phyloP scores from a whole-genome alignment of 129 eudicot species.

The Arctium minus region DNA sequence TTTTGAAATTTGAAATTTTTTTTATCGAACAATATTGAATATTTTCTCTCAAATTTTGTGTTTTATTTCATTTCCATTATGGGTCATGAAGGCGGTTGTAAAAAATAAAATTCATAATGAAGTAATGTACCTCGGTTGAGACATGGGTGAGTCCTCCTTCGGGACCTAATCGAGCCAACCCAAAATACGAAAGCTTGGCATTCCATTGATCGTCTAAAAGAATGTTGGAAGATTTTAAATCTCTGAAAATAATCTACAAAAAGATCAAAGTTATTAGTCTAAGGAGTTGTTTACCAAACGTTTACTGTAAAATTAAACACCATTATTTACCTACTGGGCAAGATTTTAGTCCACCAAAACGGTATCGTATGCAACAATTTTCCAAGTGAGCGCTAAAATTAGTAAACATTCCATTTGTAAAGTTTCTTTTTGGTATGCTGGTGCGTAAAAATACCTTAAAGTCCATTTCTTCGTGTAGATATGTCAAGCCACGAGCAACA shows the following conservation, averaged over 20 bases:
- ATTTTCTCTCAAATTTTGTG: no score
- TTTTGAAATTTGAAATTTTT: no score
- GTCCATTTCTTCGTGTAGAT: conserved; percentile 81
- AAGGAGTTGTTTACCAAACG: neutral
- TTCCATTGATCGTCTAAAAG: conserved; percentile 84
- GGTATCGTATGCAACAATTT: no score
- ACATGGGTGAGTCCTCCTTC: conserved; percentile 69
- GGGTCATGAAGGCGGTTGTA: no score
- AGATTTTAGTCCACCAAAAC: no score
- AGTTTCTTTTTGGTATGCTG: neutral
- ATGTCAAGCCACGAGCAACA: conserved; percentile 84
- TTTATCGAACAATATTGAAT: neutral
- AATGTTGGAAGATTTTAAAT: conserved; percentile 87
- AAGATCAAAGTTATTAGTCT: neutral
- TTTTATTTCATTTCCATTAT: no score
- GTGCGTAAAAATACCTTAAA: neutral
- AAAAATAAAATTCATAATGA: neutral
- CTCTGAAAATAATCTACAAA: conserved; percentile 72
- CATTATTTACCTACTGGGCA: no score
- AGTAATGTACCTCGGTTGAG: conserved; percentile 67
- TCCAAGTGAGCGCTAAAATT: no score
- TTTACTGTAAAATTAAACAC: no score
- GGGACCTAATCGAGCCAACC: conserved; percentile 86
- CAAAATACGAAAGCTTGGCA: conserved; percentile 90
- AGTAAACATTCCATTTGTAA: neutral